Evolutionary conservation across 148 eudicot genomes (phyloP), one percentile per base, ranked within the genome.

Genomic region (Selenicereus undatus): DNA sequence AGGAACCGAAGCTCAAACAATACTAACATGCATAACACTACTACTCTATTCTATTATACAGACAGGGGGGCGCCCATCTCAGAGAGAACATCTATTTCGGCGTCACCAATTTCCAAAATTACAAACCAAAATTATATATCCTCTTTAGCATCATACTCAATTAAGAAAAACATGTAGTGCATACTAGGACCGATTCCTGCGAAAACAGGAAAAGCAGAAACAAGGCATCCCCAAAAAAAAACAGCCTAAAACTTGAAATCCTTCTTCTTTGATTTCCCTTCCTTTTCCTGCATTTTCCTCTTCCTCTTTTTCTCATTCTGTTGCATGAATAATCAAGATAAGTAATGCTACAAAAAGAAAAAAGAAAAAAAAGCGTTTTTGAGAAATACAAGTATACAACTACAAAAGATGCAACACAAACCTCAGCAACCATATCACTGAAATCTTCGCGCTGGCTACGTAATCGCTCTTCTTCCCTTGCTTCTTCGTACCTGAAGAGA

Each of bases 391-490:
- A 20, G 0, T 56, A 70, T 56, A 56, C 6, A 16, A 20, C 6
- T 56, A 56, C 22, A 17, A 11, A 56, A 56, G 7, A 14, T 56
- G 62, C 13, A 70, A 39, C n/a, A 81, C 84, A 10, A 72, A 96
- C 99, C 98, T 96, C 98, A 24, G 97, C 97, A 82, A 96, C 99
- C 98, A 96, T 94, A 86, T 94, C 97, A 62, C 98, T 96, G 92
- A 96, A 96, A 83, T 93, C 98, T 83, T 96, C 99, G 30, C 89
- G 89, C 87, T 92, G 94, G 84, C 85, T 95, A n/a, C 93, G 94
- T 56, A 86, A 81, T 79, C 93, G 93, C 88, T 93, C 97, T 87
- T 91, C 98, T 86, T 95, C 98, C 80, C 98, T 88, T 36, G 98
- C 98, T 86, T 95, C 97, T 83, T 93, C 98, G 20, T 95, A 94